Evolutionary conservation across 352 stramenopile species (phyloP), one percentile per base, ranked within the genome.

Genomic region (Thalassiosira livingstoniorum): DNA sequence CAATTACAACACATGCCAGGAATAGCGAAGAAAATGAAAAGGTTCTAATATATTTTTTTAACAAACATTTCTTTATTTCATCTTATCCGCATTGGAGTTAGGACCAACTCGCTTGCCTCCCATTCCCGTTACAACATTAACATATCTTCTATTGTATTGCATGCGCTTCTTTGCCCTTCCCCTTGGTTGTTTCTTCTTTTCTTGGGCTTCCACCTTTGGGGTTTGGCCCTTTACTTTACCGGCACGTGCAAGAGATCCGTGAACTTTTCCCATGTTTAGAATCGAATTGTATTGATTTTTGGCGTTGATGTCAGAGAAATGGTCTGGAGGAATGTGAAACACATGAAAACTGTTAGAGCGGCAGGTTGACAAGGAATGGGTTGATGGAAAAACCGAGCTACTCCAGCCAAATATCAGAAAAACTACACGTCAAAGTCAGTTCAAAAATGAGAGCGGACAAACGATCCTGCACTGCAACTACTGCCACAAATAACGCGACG

Each of bases 151-250:
- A 94, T 99, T 99, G 97, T 99, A 99, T 94, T 99, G 97, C 93
- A 99, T 98, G 92, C 98, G 96, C 96, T 99, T 99, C 96, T 99
- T 99, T 64, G 97, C 98, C 74, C 98, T 97, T 87, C 98, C 98
- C 69, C 95, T 97, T 74, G 98, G 96, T 85, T 96, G 90, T 92
- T 99, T 99, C 95, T 99, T 99, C 96, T 99, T 98, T 92, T 99
- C 98, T 92, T 98, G 92, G 91, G 98, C 98, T 90, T 98, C 96
- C 53, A 99, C 97, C 96, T 99, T 99, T 85, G 98, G 98, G 60
- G 98, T 99, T 93, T 99, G 97, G 87, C 97, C 97, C 95, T 99
- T 99, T 57, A 99, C 98, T 95, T 99, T 99, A 97, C 98, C 98
- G 91, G 98, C 98, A 98, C 98, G 98, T 92, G 98, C 97, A 86